These are phyloP conservation scores for Thymus quinquecostatus DNA, from an alignment of 257 asterid species.

Conservation along the genomic window DNA sequence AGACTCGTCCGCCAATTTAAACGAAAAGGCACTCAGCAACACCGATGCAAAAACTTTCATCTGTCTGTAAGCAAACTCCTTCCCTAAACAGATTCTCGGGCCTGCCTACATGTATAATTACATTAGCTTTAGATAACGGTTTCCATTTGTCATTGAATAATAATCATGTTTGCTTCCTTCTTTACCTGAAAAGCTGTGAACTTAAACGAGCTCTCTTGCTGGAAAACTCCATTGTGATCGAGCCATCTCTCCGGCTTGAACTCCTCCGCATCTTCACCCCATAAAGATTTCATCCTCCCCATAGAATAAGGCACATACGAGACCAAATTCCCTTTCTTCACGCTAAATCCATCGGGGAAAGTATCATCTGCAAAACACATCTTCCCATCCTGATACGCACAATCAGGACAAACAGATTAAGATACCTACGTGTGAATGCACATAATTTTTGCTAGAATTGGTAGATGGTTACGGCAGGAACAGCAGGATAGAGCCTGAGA, in stretches of 20 bases:
- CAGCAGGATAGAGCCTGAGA: slow-evolving; percentile 21
- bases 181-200: slow-evolving; percentile 75
- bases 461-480: no score
- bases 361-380: slow-evolving; percentile 61
- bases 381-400: slow-evolving; percentile 57
- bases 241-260: slow-evolving; percentile 75
- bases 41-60: slow-evolving; percentile 69
- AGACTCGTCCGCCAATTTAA: slow-evolving; percentile 51
- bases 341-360: slow-evolving; percentile 62
- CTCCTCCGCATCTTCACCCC: slow-evolving; percentile 81
- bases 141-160: not conserved
- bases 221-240: slow-evolving; percentile 52
- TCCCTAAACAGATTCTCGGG: slow-evolving; percentile 68
- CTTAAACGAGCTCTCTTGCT: slow-evolving; percentile 58
- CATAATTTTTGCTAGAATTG: not conserved
- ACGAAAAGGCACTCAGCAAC: slow-evolving; percentile 51
- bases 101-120: slow-evolving; percentile 53
- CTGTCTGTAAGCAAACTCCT: slow-evolving; percentile 75
- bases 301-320: slow-evolving; percentile 54
- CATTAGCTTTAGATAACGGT: not conserved
- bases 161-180: not conserved
- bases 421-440: not conserved
- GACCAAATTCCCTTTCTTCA: slow-evolving; percentile 57
- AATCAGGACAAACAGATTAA: not conserved
- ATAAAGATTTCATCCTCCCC: slow-evolving; percentile 69